Evolutionary conservation across 202 grass and related monocot species (phyloP).

Genomic region (Bolboschoenoplectus hybrid): DNA sequence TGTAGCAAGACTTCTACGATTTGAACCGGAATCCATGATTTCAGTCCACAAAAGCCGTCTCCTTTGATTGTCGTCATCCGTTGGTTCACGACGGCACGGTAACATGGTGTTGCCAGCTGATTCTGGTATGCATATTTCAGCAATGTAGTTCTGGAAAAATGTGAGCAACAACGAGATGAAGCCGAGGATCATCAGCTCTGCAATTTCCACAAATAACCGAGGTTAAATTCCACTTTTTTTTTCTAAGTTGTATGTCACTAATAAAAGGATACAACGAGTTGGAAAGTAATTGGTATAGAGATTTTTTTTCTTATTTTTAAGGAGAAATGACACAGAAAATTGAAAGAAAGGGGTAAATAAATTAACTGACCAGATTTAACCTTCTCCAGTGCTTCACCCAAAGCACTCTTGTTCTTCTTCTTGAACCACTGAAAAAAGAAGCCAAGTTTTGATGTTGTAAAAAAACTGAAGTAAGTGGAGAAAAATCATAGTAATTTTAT

Average conservation of each 20-base stretch:
- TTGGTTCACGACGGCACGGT: conserved; percentile 55
- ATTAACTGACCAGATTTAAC: conserved; percentile 61
- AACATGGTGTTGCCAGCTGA: conserved; percentile 55
- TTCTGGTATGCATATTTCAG: conserved; percentile 65
- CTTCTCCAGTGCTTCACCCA: conserved; percentile 92
- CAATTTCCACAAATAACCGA: conserved; percentile 41
- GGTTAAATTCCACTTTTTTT: background rate
- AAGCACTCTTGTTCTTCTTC: conserved; percentile 75
- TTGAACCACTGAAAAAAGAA: conserved; percentile 55
- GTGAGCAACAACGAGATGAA: conserved; percentile 86
- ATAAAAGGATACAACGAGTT: conserved; percentile 25
- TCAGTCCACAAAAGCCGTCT: conserved; percentile 46
- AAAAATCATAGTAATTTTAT: background rate
- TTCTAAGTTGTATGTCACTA: conserved; percentile 1
- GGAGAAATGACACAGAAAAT: background rate
- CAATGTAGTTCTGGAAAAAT: conserved; percentile 58
- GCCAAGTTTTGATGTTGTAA: background rate
- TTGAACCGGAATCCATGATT: conserved; percentile 34
- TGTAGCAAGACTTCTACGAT: conserved; percentile 20
- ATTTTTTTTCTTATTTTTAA: background rate
- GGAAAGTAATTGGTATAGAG: background rate
- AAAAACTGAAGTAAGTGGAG: background rate
- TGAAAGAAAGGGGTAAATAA: background rate
- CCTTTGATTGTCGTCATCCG: conserved; percentile 9
- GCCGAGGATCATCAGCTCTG: conserved; percentile 96